Evolutionary conservation across 2,329 filamentous ascomycete species (phyloP), one percentile per base, ranked within the genome.

Genomic region (Allantophomopsis lycopodina): DNA sequence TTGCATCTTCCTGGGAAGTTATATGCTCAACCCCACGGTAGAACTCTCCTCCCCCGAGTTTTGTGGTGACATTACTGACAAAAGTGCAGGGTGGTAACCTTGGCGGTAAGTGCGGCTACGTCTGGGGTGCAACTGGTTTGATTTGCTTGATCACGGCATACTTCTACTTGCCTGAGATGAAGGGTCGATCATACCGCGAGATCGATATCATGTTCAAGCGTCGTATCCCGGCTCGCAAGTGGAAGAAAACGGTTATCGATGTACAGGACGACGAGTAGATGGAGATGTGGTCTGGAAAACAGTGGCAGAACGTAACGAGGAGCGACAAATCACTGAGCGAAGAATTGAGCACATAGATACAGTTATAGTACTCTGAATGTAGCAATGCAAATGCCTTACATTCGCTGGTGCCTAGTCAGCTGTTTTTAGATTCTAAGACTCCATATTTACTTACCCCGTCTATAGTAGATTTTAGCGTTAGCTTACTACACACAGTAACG

Each of bases 251-350:
- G 7, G 18, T 20, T 20, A 48, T 82, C 54, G 69, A 77, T 50
- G 56, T 77, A 40, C 55, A 69, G 16, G 76, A 76, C 50, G 73
- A 81, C 55, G 69, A 78, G 64, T 81, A 79, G 57, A 46, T 4
- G 64, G 80, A 79, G 57, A 46, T 4, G 32, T 23, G 39, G 33
- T 34, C 32, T 35, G 40, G 33, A 39, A 37, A 18, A 28, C 18
- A 37, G 21, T 41, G 17, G 38, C 35, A 36, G 36, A 39, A 41
- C 15, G 32, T 44, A 37, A 35, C 7, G 21, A 35, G 36, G 39
- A 39, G 31, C 23, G 15, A 36, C 35, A 36, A 10, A 16, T 36
- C 28, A 33, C 17, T 32, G 38, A 36, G 11, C 18, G 21, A 37
- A 12, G 30, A 40, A 37, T 2, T 18, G 40, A 37, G 35, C 16